A percentile compares a stretch with the other conserved stretches of the same genome.
These are phyloP conservation scores for Eimeria necatrix DNA, from an alignment of 169 alveolate species.

Conservation along the genomic window DNA sequence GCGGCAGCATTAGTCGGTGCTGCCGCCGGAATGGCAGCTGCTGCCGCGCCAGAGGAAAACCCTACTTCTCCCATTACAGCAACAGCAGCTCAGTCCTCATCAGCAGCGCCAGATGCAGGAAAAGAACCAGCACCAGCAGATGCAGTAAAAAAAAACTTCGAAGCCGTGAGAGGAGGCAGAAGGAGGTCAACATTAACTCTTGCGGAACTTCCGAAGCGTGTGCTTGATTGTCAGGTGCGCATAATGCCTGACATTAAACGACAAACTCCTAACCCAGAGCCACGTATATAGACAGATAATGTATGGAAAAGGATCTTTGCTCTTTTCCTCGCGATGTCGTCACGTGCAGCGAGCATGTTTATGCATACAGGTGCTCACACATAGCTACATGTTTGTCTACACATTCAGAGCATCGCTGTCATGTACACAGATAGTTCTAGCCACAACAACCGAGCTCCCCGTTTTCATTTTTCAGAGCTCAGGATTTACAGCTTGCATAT, in stretches of 20 bases:
- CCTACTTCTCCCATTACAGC: not conserved
- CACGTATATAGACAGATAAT: not conserved
- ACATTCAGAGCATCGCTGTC: not conserved
- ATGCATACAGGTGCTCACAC: not conserved
- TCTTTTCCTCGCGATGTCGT: no score
- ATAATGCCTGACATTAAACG: not conserved
- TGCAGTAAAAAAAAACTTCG: not conserved
- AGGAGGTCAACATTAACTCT: slow-evolving; percentile 56
- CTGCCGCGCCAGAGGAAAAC: no score
- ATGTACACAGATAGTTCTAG: not conserved
- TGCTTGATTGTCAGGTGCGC: slow-evolving; percentile 69
- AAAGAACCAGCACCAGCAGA: not conserved
- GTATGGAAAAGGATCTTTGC: no score
- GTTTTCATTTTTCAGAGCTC: not conserved
- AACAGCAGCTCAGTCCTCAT: not conserved
- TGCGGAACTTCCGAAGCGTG: slow-evolving; percentile 21
- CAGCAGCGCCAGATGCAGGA: not conserved
- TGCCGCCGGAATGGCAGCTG: no score
- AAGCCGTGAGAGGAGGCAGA: not conserved
- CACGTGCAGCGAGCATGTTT: no score
- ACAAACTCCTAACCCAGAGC: not conserved
- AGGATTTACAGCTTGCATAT: not conserved
- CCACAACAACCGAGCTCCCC: not conserved
- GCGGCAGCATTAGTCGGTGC: no score
- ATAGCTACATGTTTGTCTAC: not conserved